These are phyloP conservation scores for Flaveria floridana DNA, from an alignment of 140 eudicot species.

Conservation along the genomic window DNA sequence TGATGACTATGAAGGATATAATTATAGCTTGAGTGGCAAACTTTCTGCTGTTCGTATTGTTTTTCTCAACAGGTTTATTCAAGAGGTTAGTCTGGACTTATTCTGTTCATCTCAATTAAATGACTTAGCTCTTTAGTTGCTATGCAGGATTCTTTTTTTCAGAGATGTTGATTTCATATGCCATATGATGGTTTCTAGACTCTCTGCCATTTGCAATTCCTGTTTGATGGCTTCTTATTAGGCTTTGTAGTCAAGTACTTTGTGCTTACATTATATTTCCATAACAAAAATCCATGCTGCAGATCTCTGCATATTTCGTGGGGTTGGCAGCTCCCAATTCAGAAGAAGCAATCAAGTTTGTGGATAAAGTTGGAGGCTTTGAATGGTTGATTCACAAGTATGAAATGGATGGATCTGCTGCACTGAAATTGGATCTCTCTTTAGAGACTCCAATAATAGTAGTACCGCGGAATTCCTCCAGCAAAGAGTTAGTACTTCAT, in stretches of 20 bases:
- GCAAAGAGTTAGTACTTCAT: conserved; percentile 77
- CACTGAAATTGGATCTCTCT: conserved; percentile 81
- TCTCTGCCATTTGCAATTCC: not conserved
- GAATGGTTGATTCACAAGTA: conserved; percentile 94
- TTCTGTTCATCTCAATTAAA: conserved; percentile 15
- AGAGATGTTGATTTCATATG: conserved; percentile 16
- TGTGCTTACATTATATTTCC: conserved; percentile 2
- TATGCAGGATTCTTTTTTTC: conserved; percentile 12
- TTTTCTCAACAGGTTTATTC: conserved; percentile 88
- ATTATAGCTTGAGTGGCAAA: conserved; percentile 82
- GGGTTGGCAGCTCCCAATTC: conserved; percentile 90
- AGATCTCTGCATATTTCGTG: conserved; percentile 85
- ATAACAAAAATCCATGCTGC: conserved; percentile 29
- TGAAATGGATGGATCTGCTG: conserved; percentile 93
- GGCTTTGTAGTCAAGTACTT: conserved; percentile 15
- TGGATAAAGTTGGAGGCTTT: conserved; percentile 93
- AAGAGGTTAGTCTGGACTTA: conserved; percentile 63
- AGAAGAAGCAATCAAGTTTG: conserved; percentile 90
- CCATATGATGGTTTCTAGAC: not conserved
- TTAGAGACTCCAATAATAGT: conserved; percentile 86
- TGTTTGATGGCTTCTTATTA: conserved; percentile 3
- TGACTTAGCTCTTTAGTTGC: conserved; percentile 15
- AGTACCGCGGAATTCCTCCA: conserved; percentile 67
- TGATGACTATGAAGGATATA: conserved; percentile 94
- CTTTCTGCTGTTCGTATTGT: conserved; percentile 96